Conservation (phyloP, 1,284 basidiomycete species). For the Pulveroboletus sp. region DNA sequence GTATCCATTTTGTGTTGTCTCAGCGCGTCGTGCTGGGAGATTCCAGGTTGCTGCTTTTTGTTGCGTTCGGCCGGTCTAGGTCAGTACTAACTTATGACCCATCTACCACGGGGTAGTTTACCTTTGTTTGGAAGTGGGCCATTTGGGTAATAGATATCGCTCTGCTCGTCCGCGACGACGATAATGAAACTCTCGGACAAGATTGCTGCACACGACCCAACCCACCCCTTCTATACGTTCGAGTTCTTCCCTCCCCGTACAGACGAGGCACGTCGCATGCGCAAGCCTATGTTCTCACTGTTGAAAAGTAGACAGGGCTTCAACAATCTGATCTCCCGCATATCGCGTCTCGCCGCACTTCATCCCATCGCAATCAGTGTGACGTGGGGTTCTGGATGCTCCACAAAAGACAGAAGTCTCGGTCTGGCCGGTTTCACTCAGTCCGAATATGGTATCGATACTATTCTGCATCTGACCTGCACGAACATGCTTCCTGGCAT, state of each 20-base stretch:
- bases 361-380: slow-evolving; percentile 81
- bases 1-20: slow-evolving; percentile 38
- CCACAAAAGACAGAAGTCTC: slow-evolving; percentile 84
- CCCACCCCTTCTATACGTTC: slow-evolving; percentile 77
- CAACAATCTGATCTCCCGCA: slow-evolving; percentile 81
- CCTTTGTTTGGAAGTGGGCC: slow-evolving; percentile 22
- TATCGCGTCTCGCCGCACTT: slow-evolving; percentile 66
- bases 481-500: slow-evolving; percentile 93
- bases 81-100: slow-evolving; percentile 8
- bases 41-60: not conserved
- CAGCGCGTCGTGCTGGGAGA: not conserved
- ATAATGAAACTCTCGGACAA: slow-evolving; percentile 71
- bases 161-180: not conserved
- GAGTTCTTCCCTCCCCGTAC: slow-evolving; percentile 97
- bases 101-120: slow-evolving; percentile 15
- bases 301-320: slow-evolving; percentile 56
- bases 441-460: slow-evolving; percentile 71
- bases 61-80: slow-evolving; percentile 9
- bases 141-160: slow-evolving; percentile 4
- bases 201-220: slow-evolving; percentile 41
- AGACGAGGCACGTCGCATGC: slow-evolving; percentile 52
- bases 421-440: slow-evolving; percentile 79
- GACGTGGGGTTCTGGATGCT: slow-evolving; percentile 97
- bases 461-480: slow-evolving; percentile 94
- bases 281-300: slow-evolving; percentile 6